A percentile compares a stretch with the other conserved stretches of the same genome.
Evolutionary conservation across 768 basidiomycete species (phyloP).

Genomic region (Boletus insuetus): DNA sequence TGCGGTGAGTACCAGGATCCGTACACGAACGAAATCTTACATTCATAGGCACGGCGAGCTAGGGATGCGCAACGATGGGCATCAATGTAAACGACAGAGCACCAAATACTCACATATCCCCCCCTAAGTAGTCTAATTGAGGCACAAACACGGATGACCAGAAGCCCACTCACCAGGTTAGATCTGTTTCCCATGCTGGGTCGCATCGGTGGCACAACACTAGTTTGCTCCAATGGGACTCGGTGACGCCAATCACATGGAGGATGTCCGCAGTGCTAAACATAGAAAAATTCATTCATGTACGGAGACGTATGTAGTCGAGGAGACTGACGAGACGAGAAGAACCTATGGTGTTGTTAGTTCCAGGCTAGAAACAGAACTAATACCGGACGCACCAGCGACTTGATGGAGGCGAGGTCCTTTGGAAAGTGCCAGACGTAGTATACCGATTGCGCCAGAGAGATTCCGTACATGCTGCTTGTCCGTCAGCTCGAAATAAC

Average conservation of each 20-base stretch:
- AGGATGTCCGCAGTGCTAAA: constrained; percentile 3
- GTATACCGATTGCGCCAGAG: constrained; percentile 1
- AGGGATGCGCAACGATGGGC: neutral
- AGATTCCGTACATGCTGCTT: constrained; percentile 9
- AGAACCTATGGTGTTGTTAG: constrained; percentile 4
- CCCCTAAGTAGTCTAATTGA: constrained; percentile 2
- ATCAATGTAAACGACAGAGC: neutral
- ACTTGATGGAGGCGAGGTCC: constrained; percentile 5
- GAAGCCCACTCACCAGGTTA: constrained; percentile 10
- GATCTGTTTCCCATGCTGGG: neutral
- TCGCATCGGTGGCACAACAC: constrained; percentile 4
- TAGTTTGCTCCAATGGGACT: constrained; percentile 6
- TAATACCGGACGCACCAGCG: neutral
- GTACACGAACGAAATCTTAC: neutral
- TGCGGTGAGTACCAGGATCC: neutral
- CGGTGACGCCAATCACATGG: constrained; percentile 2
- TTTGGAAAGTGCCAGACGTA: constrained; percentile 8
- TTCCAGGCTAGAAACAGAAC: neutral
- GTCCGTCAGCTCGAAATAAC: neutral
- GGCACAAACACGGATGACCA: neutral
- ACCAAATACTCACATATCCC: constrained; percentile 1
- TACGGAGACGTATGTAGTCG: neutral
- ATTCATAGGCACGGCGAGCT: constrained; percentile 5
- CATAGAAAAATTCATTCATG: neutral
- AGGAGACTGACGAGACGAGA: constrained; percentile 8